phyloP scores from a whole-genome alignment of 805 yeast species.

The Diddensiella santjacobensis region DNA sequence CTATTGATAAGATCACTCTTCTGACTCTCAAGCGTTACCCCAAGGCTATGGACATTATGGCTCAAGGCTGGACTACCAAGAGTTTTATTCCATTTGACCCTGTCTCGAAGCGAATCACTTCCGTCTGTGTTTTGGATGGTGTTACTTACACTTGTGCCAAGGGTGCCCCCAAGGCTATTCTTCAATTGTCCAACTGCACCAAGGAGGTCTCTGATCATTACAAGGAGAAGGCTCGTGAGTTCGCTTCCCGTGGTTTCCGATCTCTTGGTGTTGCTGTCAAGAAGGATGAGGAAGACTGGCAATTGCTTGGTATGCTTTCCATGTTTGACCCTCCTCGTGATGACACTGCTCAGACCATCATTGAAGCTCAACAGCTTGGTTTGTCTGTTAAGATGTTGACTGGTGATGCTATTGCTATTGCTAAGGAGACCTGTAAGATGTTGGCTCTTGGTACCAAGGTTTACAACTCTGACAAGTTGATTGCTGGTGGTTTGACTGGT shows the following conservation, averaged over 20 bases:
- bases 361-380: constrained; percentile 90
- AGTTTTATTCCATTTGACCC: constrained; percentile 98
- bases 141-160: constrained; percentile 94
- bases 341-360: constrained; percentile 92
- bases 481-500: constrained; percentile 96
- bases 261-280: constrained; percentile 98
- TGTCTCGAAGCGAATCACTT: constrained; percentile 92
- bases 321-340: constrained; percentile 99
- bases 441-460: constrained; percentile 94
- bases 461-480: constrained; percentile 94
- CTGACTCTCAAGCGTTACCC: constrained; percentile 86
- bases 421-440: constrained; percentile 98
- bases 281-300: constrained; percentile 99
- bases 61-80: constrained; percentile 38
- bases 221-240: constrained; percentile 95
- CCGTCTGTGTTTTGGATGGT: constrained; percentile 94
- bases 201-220: constrained; percentile 92
- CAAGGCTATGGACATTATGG: constrained; percentile 56
- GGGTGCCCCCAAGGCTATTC: constrained; percentile 98
- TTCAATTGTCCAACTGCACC: constrained; percentile 45
- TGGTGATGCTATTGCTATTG: constrained; percentile 99
- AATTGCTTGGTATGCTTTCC: constrained; percentile 95
- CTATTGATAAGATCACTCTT: constrained; percentile 94
- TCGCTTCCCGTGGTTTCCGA: constrained; percentile 97
- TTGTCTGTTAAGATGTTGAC: constrained; percentile 95